Conservation (phyloP, 164 flowering plant species). For the Santalum album region DNA sequence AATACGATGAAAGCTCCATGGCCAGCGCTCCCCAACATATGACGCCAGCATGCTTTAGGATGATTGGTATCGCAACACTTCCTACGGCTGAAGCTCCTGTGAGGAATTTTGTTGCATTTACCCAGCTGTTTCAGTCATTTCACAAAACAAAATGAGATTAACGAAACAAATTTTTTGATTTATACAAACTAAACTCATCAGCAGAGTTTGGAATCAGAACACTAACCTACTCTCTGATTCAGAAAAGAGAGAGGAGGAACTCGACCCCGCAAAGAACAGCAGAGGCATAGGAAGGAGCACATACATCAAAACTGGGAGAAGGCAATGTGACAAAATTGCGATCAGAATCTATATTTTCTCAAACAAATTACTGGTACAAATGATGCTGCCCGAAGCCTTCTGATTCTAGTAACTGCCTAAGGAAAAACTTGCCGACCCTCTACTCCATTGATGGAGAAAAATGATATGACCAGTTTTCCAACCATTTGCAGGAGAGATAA, state of each 20-base stretch:
- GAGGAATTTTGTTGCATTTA: conserved; percentile 71
- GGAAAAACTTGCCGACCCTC: too few relatives aligned
- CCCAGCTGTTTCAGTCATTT: conserved; percentile 50
- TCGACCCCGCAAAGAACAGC: conserved; percentile 61
- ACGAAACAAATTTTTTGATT: background rate
- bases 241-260: conserved; percentile 36
- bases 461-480: too few relatives aligned
- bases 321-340: background rate
- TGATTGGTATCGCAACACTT: conserved; percentile 86
- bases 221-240: conserved; percentile 50
- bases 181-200: background rate
- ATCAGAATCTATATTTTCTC: background rate
- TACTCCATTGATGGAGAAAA: too few relatives aligned
- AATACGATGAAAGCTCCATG: conserved; percentile 79
- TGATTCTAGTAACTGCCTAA: too few relatives aligned
- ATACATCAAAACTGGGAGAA: conserved; percentile 65
- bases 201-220: background rate
- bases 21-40: conserved; percentile 86
- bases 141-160: conserved; percentile 5
- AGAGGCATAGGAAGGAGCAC: conserved; percentile 88
- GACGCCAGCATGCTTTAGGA: conserved; percentile 87
- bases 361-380: background rate
- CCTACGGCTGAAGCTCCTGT: conserved; percentile 84
- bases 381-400: background rate
- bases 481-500: too few relatives aligned